phyloP scores from a whole-genome alignment of 306 rosid species.

The Pyrus communis region DNA sequence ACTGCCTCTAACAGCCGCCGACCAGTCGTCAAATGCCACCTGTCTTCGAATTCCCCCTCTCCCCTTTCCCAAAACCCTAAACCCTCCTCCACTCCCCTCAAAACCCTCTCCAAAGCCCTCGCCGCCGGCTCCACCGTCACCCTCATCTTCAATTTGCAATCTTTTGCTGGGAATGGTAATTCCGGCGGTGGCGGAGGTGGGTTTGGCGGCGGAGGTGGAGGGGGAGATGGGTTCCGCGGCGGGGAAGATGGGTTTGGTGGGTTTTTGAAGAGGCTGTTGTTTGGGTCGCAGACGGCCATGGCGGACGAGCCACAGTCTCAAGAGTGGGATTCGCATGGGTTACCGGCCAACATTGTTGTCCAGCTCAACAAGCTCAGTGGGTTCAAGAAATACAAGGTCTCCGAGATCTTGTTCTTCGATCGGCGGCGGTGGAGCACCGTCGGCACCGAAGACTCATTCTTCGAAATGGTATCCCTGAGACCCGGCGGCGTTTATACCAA shows the following conservation, averaged over 20 bases:
- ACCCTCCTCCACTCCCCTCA: conserved; percentile 17
- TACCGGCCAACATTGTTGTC: conserved; percentile 76
- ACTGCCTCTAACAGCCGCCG: conserved; percentile 3
- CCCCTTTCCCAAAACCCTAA: conserved; percentile 26
- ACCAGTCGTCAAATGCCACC: conserved; percentile 25
- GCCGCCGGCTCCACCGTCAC: conserved; percentile 59
- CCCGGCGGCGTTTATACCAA: conserved; percentile 77
- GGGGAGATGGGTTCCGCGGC: conserved; percentile 17
- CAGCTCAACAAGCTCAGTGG: conserved; percentile 80
- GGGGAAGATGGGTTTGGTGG: conserved; percentile 41
- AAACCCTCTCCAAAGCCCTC: conserved; percentile 44
- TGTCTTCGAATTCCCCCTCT: conserved; percentile 9
- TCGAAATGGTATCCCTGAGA: conserved; percentile 78
- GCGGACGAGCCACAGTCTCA: conserved; percentile 63
- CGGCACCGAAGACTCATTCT: conserved; percentile 78
- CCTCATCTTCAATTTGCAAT: conserved; percentile 27
- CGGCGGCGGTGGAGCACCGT: conserved; percentile 40
- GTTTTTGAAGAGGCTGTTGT: conserved; percentile 51
- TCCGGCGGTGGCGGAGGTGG: conserved; percentile 34
- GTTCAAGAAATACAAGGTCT: conserved; percentile 75
- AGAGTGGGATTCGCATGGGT: conserved; percentile 84
- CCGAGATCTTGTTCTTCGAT: conserved; percentile 74
- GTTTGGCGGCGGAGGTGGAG: conserved; percentile 8
- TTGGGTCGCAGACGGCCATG: conserved; percentile 39
- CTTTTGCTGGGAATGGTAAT: conserved; percentile 13